A percentile compares a stretch with the other conserved stretches of the same genome.
phyloP scores from a whole-genome alignment of 2,329 filamentous ascomycete species.

The Fusarium humuli region DNA sequence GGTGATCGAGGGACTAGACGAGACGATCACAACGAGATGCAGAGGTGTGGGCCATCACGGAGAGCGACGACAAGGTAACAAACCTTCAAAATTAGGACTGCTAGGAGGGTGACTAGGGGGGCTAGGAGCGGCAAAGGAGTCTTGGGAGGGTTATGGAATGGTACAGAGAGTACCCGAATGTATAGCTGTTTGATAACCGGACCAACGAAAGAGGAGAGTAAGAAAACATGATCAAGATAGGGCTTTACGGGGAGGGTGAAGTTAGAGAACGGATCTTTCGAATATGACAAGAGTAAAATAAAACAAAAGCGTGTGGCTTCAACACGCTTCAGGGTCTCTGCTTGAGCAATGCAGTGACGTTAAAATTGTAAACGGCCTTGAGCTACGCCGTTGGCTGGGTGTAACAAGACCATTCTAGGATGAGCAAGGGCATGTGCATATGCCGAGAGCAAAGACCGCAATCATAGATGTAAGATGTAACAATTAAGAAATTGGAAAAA shows the following conservation, averaged over 20 bases:
- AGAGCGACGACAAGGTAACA: conserved; percentile 43
- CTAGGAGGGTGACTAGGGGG: conserved; percentile 41
- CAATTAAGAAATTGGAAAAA: conserved; percentile 26
- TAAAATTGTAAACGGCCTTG: conserved; percentile 42
- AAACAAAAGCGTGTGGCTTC: conserved; percentile 42
- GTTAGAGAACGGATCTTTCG: conserved; percentile 39
- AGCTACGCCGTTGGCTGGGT: conserved; percentile 41
- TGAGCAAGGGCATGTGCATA: conserved; percentile 45
- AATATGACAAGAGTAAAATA: conserved; percentile 27
- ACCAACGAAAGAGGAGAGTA: conserved; percentile 43
- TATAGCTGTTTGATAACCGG: conserved; percentile 34
- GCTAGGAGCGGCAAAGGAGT: conserved; percentile 48
- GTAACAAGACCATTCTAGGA: conserved; percentile 38
- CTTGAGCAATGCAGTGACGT: conserved; percentile 42
- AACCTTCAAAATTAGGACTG: conserved; percentile 47
- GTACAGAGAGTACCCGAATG: conserved; percentile 34
- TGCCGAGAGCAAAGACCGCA: conserved; percentile 42
- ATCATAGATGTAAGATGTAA: conserved; percentile 37
- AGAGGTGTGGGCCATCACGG: conserved; percentile 51
- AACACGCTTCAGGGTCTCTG: conserved; percentile 33
- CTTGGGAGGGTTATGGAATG: conserved; percentile 33
- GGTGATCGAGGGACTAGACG: conserved; percentile 45
- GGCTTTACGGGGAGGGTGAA: conserved; percentile 45
- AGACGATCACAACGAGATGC: conserved; percentile 52
- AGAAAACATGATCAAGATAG: conserved; percentile 34